Percentiles rank a stretch among this genome's conserved stretches.
These are phyloP conservation scores for Exophiala sideris DNA, from an alignment of 2,329 filamentous ascomycete species.

Conservation along the genomic window DNA sequence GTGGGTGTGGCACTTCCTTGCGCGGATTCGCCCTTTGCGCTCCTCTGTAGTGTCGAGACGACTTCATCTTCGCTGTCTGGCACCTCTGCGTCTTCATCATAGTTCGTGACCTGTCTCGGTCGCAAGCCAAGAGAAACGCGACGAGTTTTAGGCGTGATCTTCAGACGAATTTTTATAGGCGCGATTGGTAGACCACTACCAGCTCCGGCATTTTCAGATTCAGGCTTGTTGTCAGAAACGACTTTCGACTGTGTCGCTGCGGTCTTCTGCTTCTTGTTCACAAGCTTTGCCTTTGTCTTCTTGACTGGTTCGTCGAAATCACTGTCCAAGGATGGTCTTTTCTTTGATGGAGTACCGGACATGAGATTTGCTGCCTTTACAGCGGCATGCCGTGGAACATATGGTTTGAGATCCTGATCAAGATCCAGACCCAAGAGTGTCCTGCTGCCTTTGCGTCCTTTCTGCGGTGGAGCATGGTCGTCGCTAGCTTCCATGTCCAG, in stretches of 20 bases:
- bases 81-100: neutral
- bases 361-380: conserved; percentile 3
- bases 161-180: no score
- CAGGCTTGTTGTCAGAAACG: neutral
- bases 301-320: neutral
- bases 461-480: neutral
- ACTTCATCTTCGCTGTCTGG: conserved; percentile 1
- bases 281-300: neutral
- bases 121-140: no score
- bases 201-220: no score
- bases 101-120: neutral
- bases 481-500: neutral
- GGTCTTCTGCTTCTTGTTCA: neutral
- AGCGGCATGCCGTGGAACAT: conserved; percentile 12
- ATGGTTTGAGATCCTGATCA: neutral
- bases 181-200: no score
- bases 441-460: neutral
- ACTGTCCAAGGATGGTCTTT: neutral
- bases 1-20: neutral
- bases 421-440: neutral
- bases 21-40: neutral
- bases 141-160: no score
- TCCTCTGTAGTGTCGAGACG: neutral
- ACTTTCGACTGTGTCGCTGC: neutral
- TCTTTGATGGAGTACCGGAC: neutral